Base-by-base conservation (phyloP, 2,329 filamentous ascomycete species). In the Xylaria sp. region DNA sequence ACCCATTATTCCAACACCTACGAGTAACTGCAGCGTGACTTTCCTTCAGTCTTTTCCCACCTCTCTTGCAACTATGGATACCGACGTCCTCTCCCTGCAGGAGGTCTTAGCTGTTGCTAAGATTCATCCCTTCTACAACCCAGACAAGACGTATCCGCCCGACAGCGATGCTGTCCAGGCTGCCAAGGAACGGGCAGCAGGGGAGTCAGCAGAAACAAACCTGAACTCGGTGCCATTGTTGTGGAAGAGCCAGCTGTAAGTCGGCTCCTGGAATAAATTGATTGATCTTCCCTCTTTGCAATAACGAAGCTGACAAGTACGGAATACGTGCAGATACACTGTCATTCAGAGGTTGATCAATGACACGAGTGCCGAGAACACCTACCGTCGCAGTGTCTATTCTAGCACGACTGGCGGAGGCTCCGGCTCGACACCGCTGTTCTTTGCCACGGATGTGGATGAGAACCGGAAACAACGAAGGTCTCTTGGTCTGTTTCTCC, bases 391-490 rank as follows among this genome's bases (percentile, higher is more conserved):
- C 2, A 69, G 69, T 19, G 64, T 70, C 2, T 80, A 79, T 54
- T 69, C 73, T 0, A 77, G 75, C 47, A 68, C 69, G 0, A 79
- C 77, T 0, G 77, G 78, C 0, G 78, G 78, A 0, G 75, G 74
- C 0, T 69, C 62, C 0, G 70, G 70, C 0, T 69, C 69, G 0
- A 65, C 66, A 0, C 70, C 73, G 0, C 59, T 79, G 59, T 68
- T 78, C 44, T 80, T 79, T 54, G 72, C 73, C 0, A 76, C 73
- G 0, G 76, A 79, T 61, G 65, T 67, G 0, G 13, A 63, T 1
- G 78, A 80, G 56, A 80, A 78, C 30, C 75, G 77, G 1, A 62
- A 61, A 1, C 78, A 79, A 0, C 67, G 78, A 50, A 69, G 69
- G 3, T 59, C 62, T 0, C 71, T 73, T 10, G 76, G 76, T 0